phyloP scores from a whole-genome alignment of 352 stramenopile genomes.

The Pythium biforme region DNA sequence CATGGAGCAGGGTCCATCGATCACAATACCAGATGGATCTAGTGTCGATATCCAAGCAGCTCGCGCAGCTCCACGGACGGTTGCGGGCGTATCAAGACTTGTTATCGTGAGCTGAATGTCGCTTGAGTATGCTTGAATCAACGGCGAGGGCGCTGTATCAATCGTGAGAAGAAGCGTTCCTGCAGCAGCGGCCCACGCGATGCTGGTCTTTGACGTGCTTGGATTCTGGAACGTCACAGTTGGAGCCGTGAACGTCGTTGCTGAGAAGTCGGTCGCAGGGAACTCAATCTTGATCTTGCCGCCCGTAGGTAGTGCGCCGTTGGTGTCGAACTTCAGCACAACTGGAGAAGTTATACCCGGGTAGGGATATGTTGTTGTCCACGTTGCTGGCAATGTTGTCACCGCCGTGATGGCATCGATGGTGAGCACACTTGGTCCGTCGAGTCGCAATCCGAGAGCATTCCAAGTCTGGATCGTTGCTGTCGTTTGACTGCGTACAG shows the following conservation, averaged over 20 bases:
- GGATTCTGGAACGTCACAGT: slow-evolving; percentile 31
- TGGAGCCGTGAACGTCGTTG: slow-evolving; percentile 25
- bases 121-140: slow-evolving; percentile 35
- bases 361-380: slow-evolving; percentile 39
- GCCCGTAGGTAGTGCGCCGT: slow-evolving; percentile 36
- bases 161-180: slow-evolving; percentile 25
- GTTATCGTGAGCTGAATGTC: slow-evolving; percentile 35
- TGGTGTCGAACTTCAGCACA: slow-evolving; percentile 45
- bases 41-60: slow-evolving; percentile 39
- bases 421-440: slow-evolving; percentile 33
- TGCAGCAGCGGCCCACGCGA: slow-evolving; percentile 32
- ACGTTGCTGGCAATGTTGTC: slow-evolving; percentile 32
- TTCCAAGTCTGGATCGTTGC: slow-evolving; percentile 56
- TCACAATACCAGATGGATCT: slow-evolving; percentile 35
- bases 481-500: slow-evolving; percentile 29
- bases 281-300: slow-evolving; percentile 43
- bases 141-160: neutral
- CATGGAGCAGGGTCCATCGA: slow-evolving; percentile 52
- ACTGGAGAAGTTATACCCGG: slow-evolving; percentile 49
- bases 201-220: slow-evolving; percentile 14
- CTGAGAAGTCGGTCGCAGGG: slow-evolving; percentile 38
- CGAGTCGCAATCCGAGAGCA: slow-evolving; percentile 33
- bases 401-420: slow-evolving; percentile 43
- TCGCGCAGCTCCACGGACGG: slow-evolving; percentile 27
- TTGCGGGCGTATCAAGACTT: slow-evolving; percentile 43